These are phyloP conservation scores for Cryptococcus sp. DNA, from an alignment of 1,284 basidiomycete genomes.

Conservation along the genomic window DNA sequence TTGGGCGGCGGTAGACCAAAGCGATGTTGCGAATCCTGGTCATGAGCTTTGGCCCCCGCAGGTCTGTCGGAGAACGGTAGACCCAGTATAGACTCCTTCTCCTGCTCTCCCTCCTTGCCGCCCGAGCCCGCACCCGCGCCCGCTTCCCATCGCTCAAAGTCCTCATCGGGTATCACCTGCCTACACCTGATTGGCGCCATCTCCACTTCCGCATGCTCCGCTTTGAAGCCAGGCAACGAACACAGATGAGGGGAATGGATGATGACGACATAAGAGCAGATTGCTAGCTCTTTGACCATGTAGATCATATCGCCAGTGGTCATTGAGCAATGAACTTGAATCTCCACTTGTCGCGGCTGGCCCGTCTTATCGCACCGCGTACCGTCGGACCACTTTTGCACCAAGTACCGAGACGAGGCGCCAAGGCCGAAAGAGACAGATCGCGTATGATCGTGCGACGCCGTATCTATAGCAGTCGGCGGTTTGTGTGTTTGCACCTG, in stretches of 20 bases:
- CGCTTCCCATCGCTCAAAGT: slow-evolving; percentile 31
- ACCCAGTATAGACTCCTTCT: not conserved
- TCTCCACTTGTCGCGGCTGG: slow-evolving; percentile 79
- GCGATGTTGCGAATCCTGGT: not conserved
- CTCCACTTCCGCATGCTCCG: slow-evolving; percentile 55
- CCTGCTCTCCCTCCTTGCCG: slow-evolving; percentile 4
- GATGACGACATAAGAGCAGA: slow-evolving; percentile 83
- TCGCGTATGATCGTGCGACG: slow-evolving; percentile 4
- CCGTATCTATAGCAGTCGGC: slow-evolving; percentile 3
- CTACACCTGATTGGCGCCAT: slow-evolving; percentile 46
- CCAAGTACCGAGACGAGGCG: slow-evolving; percentile 71
- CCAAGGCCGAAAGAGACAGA: slow-evolving; percentile 33
- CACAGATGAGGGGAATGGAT: slow-evolving; percentile 91
- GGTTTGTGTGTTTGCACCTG: not conserved
- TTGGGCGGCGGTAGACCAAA: not conserved
- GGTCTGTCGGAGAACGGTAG: not conserved
- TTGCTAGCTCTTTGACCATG: slow-evolving; percentile 87
- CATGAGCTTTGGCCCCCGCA: not conserved
- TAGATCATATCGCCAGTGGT: slow-evolving; percentile 74
- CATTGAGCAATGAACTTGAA: slow-evolving; percentile 97
- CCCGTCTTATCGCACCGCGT: slow-evolving; percentile 89
- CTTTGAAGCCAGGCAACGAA: slow-evolving; percentile 84
- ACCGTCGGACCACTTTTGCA: slow-evolving; percentile 83
- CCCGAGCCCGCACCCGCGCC: not conserved
- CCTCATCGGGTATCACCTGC: slow-evolving; percentile 45